Evolutionary conservation across 805 yeast species (phyloP), one percentile per base, ranked within the genome.

Genomic region (Allodekkera sacchari): DNA sequence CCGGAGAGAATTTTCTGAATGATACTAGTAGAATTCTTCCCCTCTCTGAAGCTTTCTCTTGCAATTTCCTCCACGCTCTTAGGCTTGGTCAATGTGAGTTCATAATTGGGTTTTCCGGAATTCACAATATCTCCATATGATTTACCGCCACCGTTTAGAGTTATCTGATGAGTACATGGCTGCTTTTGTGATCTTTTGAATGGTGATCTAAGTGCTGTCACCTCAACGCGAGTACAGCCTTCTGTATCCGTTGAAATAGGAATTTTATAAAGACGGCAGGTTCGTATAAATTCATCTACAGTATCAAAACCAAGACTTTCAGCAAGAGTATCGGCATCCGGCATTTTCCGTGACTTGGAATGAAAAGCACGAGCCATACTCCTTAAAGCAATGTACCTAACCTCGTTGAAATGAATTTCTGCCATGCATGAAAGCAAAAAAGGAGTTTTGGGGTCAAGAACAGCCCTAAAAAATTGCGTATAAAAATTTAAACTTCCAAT

Each of bases 391-490:
- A 74, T 74, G 42, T 81, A 76, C 27, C 96, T 57, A 3, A 87
- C 63, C 35, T 85, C 89, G 45, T 81, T 83, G 48, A 84, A 74
- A 43, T 82, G 87, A 3, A 77, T 74, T 50, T 92, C 95, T 13
- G 83, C 55, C 23, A 89, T 57, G 37, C 89, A 85, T 2, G 83
- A 65, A 50, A 85, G 53, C 18, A 88, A 57, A 34, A 77, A 69
- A 2, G 95, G 92, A 1, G 74, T 67, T 6, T 55, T 47, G 4
- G 65, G 57, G 26, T 66, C 57, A 24, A 76, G 58, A 7, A 72
- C 60, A 8, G 61, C 43, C 28, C 69, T 57, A 53, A 89, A 88
- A 47, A 88, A 82, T 33, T 68, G 66, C 2, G 63, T 61, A 48
- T 72, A 84, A 14, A 79, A 48, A 43, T 81, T 74, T 18, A 76